Conservation (phyloP, 139 green algal genomes). For the Chlorokybus atmophyticus region DNA sequence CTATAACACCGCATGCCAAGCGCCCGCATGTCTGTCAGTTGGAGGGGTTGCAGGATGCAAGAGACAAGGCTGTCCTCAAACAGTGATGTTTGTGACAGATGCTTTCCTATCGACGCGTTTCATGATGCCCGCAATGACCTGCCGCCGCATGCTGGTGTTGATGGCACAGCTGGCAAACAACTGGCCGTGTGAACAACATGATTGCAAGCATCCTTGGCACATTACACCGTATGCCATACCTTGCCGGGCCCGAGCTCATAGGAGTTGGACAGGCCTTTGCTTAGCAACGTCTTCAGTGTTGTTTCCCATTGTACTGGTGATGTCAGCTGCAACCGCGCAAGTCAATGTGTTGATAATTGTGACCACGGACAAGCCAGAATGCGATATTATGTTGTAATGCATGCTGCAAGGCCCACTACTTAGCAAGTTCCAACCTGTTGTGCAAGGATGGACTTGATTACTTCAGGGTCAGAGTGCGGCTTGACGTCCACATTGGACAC, state of each 20-base stretch:
- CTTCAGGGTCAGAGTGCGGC: constrained; percentile 82
- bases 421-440: constrained; percentile 47
- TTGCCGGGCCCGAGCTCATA: constrained; percentile 73
- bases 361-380: neutral
- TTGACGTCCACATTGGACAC: constrained; percentile 93
- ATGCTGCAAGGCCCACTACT: neutral
- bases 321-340: constrained; percentile 57
- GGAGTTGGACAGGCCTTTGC: constrained; percentile 59
- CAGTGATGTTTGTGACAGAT: constrained; percentile 43
- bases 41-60: too few relatives aligned
- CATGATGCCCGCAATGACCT: constrained; percentile 85
- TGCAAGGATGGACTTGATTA: constrained; percentile 80
- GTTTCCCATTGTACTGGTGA: constrained; percentile 91
- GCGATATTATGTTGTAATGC: constrained; percentile 1
- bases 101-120: constrained; percentile 89
- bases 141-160: too few relatives aligned
- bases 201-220: neutral
- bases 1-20: too few relatives aligned
- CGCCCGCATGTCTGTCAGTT: too few relatives aligned
- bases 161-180: neutral
- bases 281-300: constrained; percentile 69
- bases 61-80: too few relatives aligned
- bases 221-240: constrained; percentile 7
- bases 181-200: neutral
- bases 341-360: neutral